Percentiles rank a stretch among this genome's conserved stretches.
These are phyloP conservation scores for Boeremia lycopersici DNA, from an alignment of 2,329 filamentous ascomycete genomes.

Conservation along the genomic window DNA sequence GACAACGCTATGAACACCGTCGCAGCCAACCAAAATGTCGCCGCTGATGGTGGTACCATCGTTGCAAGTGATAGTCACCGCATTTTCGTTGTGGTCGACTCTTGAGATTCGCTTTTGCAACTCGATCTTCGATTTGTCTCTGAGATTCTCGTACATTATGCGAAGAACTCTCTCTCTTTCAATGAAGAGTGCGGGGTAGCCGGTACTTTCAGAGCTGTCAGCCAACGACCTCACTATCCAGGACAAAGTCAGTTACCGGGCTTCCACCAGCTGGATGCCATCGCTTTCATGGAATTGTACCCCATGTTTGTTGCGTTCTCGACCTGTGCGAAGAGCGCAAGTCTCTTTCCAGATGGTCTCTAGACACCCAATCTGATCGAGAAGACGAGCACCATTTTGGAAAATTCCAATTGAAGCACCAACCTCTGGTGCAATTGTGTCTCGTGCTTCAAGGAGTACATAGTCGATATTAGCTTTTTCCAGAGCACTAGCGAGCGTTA, in stretches of 20 bases:
- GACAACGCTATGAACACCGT: slow-evolving; percentile 25
- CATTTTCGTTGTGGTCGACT: neutral
- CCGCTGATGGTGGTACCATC: slow-evolving; percentile 15
- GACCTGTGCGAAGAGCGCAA: neutral
- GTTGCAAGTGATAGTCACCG: slow-evolving; percentile 12
- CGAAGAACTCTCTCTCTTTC: slow-evolving; percentile 22
- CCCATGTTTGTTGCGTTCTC: slow-evolving; percentile 1
- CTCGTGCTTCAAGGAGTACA: slow-evolving; percentile 20
- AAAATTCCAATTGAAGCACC: slow-evolving; percentile 29
- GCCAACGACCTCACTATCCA: neutral
- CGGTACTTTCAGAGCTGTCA: neutral
- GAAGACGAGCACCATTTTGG: slow-evolving; percentile 21
- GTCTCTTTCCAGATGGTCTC: slow-evolving; percentile 4
- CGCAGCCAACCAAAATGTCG: slow-evolving; percentile 23
- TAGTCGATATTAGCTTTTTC: slow-evolving; percentile 22
- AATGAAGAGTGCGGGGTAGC: slow-evolving; percentile 11
- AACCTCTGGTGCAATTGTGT: slow-evolving; percentile 18
- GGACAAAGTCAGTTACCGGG: neutral
- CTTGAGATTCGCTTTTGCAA: slow-evolving; percentile 2
- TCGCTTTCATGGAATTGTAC: neutral
- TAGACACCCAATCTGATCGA: slow-evolving; percentile 27
- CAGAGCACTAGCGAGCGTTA: slow-evolving; percentile 21
- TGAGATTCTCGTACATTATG: slow-evolving; percentile 20
- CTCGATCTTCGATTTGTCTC: slow-evolving; percentile 19
- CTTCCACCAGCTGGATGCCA: neutral